phyloP scores from a whole-genome alignment of 2,329 filamentous ascomycete genomes.

The Pseudogymnoascus sp. region DNA sequence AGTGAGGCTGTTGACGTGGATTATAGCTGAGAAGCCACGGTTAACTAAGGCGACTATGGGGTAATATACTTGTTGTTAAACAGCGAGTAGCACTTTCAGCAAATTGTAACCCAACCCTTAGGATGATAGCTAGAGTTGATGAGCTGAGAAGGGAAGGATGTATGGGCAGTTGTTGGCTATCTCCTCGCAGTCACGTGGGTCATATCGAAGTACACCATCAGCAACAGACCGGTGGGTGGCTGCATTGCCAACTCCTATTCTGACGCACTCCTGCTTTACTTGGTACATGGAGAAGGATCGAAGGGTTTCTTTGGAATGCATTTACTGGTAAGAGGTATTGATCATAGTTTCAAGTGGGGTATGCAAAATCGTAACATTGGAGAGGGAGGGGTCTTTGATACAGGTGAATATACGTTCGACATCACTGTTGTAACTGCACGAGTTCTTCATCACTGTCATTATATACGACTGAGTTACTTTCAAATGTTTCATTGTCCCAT shows the following conservation, averaged over 20 bases:
- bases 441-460: background rate
- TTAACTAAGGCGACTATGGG: background rate
- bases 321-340: background rate
- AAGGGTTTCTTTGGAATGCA: background rate
- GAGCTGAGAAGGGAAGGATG: background rate
- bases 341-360: background rate
- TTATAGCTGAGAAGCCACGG: background rate
- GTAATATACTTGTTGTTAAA: background rate
- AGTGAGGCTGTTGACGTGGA: background rate
- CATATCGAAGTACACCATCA: background rate
- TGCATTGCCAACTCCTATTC: background rate
- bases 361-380: background rate
- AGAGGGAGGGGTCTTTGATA: background rate
- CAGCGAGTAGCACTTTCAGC: background rate
- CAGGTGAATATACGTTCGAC: background rate
- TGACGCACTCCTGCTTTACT: background rate
- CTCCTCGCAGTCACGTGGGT: background rate
- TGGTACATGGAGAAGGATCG: background rate
- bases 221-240: background rate
- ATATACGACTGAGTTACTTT: background rate
- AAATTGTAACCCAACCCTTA: background rate
- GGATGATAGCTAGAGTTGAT: background rate
- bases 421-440: background rate
- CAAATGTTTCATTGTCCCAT: slow-evolving; percentile 10
- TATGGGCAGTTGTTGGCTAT: slow-evolving; percentile 1